Evolutionary conservation across 768 basidiomycete species (phyloP), one percentile per base, ranked within the genome.

Genomic region (Lentinula detonsa): DNA sequence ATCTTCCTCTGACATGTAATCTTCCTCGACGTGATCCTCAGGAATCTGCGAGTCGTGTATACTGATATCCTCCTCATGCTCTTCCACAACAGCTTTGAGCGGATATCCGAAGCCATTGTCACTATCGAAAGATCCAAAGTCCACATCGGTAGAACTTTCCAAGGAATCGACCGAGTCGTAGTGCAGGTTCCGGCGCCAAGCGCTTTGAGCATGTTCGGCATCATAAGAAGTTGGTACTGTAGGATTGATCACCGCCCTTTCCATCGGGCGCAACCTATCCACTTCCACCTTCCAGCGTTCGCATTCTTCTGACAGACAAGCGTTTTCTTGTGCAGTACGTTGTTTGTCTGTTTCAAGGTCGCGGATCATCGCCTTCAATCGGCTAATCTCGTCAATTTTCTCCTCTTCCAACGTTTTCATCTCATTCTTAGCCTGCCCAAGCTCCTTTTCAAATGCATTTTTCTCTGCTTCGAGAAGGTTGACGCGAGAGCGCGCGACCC

Each of bases 401-500:
- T 34, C 50, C 18, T 51, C 37, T 28, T 37, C 69, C 68, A 37
- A 70, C 69, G 3, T 71, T 64, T n/a, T 15, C 57, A 59, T 50
- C n/a, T 52, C 33, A 15, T 40, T 23, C 50, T 39, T 37, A 18
- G 68, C 60, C 71, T 68, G 72, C 35, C 76, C 73, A 31, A 85
- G 65, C 45, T 75, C 75, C 69, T 80, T 82, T 66, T 81, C 79
- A 50, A 89, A 70, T 2, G 76, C 75, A n/a, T 70, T 71, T 65
- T 87, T 89, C 73, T 91, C 90, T 18, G 84, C 77, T 69, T 91
- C 85, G 48, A 90, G 64, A 59, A 90, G 66, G 7, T 85, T 81
- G 6, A 85, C 75, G 43, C 81, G 84, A 49, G 92, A 92, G 13
- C 90, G 81, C n/a, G 90, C 86, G 43, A 93, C 81, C 87, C 90